A percentile compares a stretch with the other conserved stretches of the same genome.
Conservation (phyloP, 257 asterid species). For the Nicotiana otophora region DNA sequence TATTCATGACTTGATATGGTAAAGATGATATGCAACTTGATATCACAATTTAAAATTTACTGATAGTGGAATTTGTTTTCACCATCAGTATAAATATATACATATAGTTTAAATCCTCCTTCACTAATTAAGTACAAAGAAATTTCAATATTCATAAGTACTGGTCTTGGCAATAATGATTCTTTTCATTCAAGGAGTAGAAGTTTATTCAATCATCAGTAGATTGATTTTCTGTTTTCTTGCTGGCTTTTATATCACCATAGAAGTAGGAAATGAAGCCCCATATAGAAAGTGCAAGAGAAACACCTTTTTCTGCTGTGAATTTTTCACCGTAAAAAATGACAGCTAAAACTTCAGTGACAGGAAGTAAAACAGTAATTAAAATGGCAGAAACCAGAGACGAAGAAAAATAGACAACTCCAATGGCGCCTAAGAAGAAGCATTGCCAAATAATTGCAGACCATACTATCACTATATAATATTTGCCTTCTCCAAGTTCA, state of each 20-base stretch:
- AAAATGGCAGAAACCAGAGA: neutral
- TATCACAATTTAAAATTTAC: no score
- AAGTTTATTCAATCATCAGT: neutral
- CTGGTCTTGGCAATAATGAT: neutral
- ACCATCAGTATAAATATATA: no score
- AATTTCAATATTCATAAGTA: neutral
- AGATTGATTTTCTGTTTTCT: neutral
- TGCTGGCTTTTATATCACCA: neutral
- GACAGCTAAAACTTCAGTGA: neutral
- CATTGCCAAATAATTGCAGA: slow-evolving; percentile 1
- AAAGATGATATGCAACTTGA: no score
- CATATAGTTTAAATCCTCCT: no score
- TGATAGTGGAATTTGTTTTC: no score
- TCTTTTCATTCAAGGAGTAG: neutral
- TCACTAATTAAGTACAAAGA: no score
- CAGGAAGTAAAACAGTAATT: neutral
- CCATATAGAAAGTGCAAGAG: slow-evolving; percentile 5
- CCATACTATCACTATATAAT: neutral
- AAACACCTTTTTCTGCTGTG: slow-evolving; percentile 5
- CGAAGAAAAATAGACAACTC: neutral
- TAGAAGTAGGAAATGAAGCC: neutral
- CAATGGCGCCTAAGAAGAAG: slow-evolving; percentile 5
- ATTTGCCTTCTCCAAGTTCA: slow-evolving; percentile 7
- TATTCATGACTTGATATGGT: no score
- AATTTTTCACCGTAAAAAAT: neutral